phyloP scores from a whole-genome alignment of 2,329 filamentous ascomycete species.

The Lasiodiplodia theobromae region DNA sequence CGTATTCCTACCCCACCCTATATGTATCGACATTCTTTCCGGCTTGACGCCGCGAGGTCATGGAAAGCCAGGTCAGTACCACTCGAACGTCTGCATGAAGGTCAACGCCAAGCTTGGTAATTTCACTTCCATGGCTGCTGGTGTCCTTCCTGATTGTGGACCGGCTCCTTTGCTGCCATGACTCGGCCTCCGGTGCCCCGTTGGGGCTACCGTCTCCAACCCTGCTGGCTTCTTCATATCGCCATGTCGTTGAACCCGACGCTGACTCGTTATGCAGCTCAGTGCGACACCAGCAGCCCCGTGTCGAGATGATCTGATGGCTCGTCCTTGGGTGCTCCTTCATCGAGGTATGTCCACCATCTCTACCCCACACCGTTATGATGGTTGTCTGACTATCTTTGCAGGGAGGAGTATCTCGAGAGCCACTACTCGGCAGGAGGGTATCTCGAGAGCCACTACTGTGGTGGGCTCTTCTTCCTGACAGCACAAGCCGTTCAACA shows the following conservation, averaged over 20 bases:
- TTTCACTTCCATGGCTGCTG: slow-evolving; percentile 65
- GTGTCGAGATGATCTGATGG: no score
- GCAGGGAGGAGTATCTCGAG: not conserved
- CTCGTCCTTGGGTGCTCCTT: no score
- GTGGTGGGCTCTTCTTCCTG: not conserved
- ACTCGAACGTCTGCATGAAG: slow-evolving; percentile 87
- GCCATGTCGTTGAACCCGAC: no score
- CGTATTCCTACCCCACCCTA: not conserved
- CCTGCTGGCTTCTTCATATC: no score
- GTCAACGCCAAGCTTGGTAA: slow-evolving; percentile 96
- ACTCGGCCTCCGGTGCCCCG: no score
- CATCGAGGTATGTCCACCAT: no score
- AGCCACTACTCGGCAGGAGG: not conserved
- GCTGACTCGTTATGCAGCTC: no score
- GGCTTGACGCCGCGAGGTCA: not conserved
- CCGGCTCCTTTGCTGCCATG: slow-evolving; percentile 82
- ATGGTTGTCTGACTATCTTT: not conserved
- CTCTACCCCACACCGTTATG: no score
- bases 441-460: not conserved
- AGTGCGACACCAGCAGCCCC: no score
- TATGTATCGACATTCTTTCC: not conserved
- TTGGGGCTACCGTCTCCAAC: no score
- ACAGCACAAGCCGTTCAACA: no score
- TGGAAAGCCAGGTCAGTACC: no score
- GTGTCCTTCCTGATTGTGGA: slow-evolving; percentile 44